Evolutionary conservation across 768 basidiomycete genomes (phyloP).

Genomic region (Calocybe gangraenosa): DNA sequence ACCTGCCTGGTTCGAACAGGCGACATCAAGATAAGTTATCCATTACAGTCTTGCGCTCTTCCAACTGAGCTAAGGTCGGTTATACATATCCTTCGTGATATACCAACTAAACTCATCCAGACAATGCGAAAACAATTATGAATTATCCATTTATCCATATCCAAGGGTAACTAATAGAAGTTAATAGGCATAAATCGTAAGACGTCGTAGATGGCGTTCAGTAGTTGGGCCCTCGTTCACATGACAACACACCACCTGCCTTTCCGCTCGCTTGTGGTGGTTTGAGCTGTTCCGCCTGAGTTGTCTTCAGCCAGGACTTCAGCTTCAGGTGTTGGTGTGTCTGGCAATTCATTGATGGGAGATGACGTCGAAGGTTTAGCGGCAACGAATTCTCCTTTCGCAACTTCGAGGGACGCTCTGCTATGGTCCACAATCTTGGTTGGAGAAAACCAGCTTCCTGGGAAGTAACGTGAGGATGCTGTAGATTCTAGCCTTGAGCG

Average conservation of each 20-base stretch:
- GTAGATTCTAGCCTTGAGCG: conserved; percentile 49
- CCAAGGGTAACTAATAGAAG: too few relatives aligned
- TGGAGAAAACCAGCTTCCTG: conserved; percentile 48
- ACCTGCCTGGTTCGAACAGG: conserved; percentile 1
- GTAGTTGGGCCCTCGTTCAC: conserved; percentile 19
- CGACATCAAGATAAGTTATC: conserved; percentile 14
- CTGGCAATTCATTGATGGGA: conserved; percentile 19
- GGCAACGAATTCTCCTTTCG: conserved; percentile 43
- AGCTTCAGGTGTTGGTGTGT: conserved; percentile 6
- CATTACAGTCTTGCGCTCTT: conserved; percentile 44
- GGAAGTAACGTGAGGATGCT: conserved; percentile 54
- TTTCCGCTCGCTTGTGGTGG: conserved; percentile 21
- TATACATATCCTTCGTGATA: too few relatives aligned
- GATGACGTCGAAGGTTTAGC: conserved; percentile 20
- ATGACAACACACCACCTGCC: conserved; percentile 37
- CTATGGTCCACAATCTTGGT: conserved; percentile 36
- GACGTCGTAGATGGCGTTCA: background rate
- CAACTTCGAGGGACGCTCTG: conserved; percentile 45
- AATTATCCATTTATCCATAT: too few relatives aligned
- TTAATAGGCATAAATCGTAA: too few relatives aligned
- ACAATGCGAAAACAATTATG: too few relatives aligned
- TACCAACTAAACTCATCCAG: too few relatives aligned
- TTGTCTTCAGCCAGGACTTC: too few relatives aligned
- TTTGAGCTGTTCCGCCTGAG: too few relatives aligned
- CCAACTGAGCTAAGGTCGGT: conserved; percentile 42